Conservation (phyloP, 441 rosid species). For the Populus hybrid region DNA sequence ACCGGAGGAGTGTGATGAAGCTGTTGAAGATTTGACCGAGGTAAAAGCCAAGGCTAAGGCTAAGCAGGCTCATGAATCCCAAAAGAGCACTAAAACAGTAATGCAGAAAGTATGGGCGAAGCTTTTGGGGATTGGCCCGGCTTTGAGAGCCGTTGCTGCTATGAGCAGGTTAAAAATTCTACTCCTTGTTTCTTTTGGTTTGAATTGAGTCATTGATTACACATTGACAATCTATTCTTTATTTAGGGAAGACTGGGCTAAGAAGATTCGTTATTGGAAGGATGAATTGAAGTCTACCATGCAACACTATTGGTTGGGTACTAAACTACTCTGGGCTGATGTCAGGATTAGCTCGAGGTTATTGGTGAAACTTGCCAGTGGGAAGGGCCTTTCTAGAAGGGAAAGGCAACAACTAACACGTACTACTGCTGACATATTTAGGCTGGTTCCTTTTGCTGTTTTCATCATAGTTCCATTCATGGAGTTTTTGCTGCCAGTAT, state of each 20-base stretch:
- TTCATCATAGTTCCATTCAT: slow-evolving; percentile 86
- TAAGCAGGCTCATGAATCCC: slow-evolving; percentile 64
- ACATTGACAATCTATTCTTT: slow-evolving; percentile 19
- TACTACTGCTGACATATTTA: slow-evolving; percentile 88
- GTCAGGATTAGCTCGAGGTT: slow-evolving; percentile 80
- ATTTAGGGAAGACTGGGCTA: slow-evolving; percentile 34
- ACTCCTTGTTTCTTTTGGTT: slow-evolving; percentile 14
- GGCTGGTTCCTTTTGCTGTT: slow-evolving; percentile 93
- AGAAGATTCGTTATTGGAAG: slow-evolving; percentile 37
- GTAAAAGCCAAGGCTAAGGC: slow-evolving; percentile 96
- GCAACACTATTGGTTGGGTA: slow-evolving; percentile 91
- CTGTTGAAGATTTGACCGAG: slow-evolving; percentile 82
- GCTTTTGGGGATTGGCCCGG: slow-evolving; percentile 92
- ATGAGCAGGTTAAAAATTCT: slow-evolving; percentile 78
- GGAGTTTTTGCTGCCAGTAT: slow-evolving; percentile 86
- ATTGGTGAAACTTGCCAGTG: slow-evolving; percentile 77
- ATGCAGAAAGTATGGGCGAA: slow-evolving; percentile 56
- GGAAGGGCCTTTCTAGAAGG: slow-evolving; percentile 86
- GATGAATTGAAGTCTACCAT: slow-evolving; percentile 40
- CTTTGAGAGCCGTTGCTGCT: slow-evolving; percentile 84
- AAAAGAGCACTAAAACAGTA: slow-evolving; percentile 47
- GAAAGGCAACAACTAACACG: slow-evolving; percentile 87
- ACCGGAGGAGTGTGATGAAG: slow-evolving; percentile 95
- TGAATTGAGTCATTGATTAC: slow-evolving; percentile 14
- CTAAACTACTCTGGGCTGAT: slow-evolving; percentile 90